Conservation (phyloP, 805 yeast species). For the Saccharomyces jurei region DNA sequence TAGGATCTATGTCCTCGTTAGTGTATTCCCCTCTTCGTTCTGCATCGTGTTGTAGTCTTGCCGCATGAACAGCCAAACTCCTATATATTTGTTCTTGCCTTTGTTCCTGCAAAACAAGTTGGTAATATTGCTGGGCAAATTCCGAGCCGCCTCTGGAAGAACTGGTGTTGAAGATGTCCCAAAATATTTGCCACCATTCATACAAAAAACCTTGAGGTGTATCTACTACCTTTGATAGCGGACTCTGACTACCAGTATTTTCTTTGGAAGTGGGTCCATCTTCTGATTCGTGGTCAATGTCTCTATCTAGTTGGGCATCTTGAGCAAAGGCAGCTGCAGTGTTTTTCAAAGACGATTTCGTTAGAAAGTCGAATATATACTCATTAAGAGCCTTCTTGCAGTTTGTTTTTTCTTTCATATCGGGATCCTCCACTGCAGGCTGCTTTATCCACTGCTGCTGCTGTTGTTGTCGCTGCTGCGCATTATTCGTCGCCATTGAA, state of each 20-base stretch:
- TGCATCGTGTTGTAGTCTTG: slow-evolving; percentile 37
- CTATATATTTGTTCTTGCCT: slow-evolving; percentile 48
- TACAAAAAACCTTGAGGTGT: slow-evolving; percentile 80
- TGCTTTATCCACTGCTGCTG: slow-evolving; percentile 6
- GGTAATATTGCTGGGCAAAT: slow-evolving; percentile 64
- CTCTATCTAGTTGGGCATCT: slow-evolving; percentile 46
- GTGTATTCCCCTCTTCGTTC: slow-evolving; percentile 33
- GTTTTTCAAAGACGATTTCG: slow-evolving; percentile 61
- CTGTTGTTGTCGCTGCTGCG: slow-evolving; percentile 11
- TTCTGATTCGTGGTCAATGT: slow-evolving; percentile 30
- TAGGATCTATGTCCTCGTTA: slow-evolving; percentile 27
- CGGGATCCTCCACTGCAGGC: neutral
- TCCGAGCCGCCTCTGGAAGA: slow-evolving; percentile 56
- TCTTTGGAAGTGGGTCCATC: neutral
- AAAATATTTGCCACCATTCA: slow-evolving; percentile 95
- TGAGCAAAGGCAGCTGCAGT: slow-evolving; percentile 68
- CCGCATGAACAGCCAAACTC: slow-evolving; percentile 38
- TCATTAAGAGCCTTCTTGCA: slow-evolving; percentile 59
- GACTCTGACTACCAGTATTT: slow-evolving; percentile 24
- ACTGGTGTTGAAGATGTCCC: slow-evolving; percentile 86
- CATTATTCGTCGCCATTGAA: neutral
- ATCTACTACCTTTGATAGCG: slow-evolving; percentile 40
- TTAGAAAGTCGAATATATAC: slow-evolving; percentile 75
- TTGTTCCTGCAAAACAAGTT: slow-evolving; percentile 50
- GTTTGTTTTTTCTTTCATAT: neutral